Evolutionary conservation across 352 stramenopile genomes (phyloP).

Genomic region (Phytophthora meadii): DNA sequence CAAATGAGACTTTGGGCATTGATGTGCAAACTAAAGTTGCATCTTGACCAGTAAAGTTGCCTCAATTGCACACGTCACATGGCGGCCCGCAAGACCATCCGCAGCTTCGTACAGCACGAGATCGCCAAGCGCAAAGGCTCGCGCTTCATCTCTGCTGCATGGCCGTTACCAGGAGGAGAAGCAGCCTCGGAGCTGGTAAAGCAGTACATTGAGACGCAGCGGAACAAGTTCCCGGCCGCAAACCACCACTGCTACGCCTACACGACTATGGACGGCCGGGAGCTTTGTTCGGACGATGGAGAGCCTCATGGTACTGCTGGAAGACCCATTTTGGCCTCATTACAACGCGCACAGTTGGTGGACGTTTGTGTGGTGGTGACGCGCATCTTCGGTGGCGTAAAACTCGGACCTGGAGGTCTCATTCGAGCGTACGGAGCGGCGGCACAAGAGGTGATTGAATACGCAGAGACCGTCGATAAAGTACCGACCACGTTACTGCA

Average conservation of each 20-base stretch:
- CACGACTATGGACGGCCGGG: slow-evolving; percentile 56
- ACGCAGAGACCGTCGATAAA: slow-evolving; percentile 60
- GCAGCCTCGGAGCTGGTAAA: slow-evolving; percentile 48
- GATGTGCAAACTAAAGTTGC: slow-evolving; percentile 12
- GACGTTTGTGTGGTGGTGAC: slow-evolving; percentile 81
- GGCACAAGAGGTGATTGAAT: slow-evolving; percentile 62
- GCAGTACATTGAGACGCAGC: slow-evolving; percentile 52
- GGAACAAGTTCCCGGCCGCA: slow-evolving; percentile 55
- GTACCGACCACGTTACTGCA: slow-evolving; percentile 50
- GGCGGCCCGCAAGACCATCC: slow-evolving; percentile 50
- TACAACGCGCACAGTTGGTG: slow-evolving; percentile 68
- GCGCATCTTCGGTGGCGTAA: slow-evolving; percentile 76
- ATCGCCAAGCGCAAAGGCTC: slow-evolving; percentile 85
- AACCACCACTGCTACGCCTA: slow-evolving; percentile 84
- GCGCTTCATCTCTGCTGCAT: slow-evolving; percentile 77
- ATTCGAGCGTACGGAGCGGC: slow-evolving; percentile 75
- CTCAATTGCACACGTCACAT: slow-evolving; percentile 22
- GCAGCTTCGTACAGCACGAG: slow-evolving; percentile 66
- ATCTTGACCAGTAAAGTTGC: slow-evolving; percentile 16
- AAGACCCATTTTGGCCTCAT: slow-evolving; percentile 62
- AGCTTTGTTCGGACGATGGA: slow-evolving; percentile 77
- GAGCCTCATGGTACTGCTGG: slow-evolving; percentile 80
- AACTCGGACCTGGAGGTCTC: slow-evolving; percentile 74
- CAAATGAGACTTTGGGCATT: slow-evolving; percentile 7
- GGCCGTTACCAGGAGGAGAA: slow-evolving; percentile 45